Percentiles rank a stretch among this genome's conserved stretches.
These are phyloP conservation scores for Acrodontium crateriforme DNA, from an alignment of 2,329 filamentous ascomycete genomes.

Conservation along the genomic window DNA sequence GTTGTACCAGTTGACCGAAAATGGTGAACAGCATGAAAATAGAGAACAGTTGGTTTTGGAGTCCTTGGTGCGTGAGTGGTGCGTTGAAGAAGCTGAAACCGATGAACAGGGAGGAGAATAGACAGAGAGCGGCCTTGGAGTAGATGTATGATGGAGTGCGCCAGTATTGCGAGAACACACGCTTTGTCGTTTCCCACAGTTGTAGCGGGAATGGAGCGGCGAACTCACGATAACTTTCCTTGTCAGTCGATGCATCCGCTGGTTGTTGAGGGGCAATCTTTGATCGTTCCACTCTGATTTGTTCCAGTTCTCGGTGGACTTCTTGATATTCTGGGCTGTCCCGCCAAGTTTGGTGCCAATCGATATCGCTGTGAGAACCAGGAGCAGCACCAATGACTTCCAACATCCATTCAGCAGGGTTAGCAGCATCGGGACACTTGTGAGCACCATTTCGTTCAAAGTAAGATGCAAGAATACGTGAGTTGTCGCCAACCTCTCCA, in stretches of 20 bases:
- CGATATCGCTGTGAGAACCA: slow-evolving; percentile 34
- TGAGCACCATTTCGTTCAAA: slow-evolving; percentile 60
- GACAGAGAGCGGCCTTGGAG: slow-evolving; percentile 59
- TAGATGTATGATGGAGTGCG: slow-evolving; percentile 81
- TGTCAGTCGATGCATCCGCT: slow-evolving; percentile 30
- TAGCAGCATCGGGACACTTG: slow-evolving; percentile 52
- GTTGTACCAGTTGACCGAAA: slow-evolving; percentile 65
- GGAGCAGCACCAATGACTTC: slow-evolving; percentile 41
- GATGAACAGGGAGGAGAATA: slow-evolving; percentile 57
- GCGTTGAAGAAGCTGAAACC: slow-evolving; percentile 48
- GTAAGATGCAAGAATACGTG: slow-evolving; percentile 53
- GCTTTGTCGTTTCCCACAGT: slow-evolving; percentile 50
- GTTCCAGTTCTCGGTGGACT: slow-evolving; percentile 32
- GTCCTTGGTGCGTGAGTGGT: slow-evolving; percentile 57
- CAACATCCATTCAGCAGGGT: slow-evolving; percentile 73
- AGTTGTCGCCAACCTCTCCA: slow-evolving; percentile 61
- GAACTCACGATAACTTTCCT: slow-evolving; percentile 58
- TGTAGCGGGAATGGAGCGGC: slow-evolving; percentile 61
- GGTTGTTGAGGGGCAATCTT: slow-evolving; percentile 27
- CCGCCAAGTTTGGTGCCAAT: slow-evolving; percentile 38
- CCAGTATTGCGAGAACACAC: slow-evolving; percentile 88
- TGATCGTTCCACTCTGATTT: slow-evolving; percentile 28
- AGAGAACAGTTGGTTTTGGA: slow-evolving; percentile 77
- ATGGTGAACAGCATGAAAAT: slow-evolving; percentile 73
- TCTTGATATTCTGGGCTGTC: slow-evolving; percentile 32